Evolutionary conservation across 164 flowering plant species (phyloP).

Genomic region (Stephania japonica): DNA sequence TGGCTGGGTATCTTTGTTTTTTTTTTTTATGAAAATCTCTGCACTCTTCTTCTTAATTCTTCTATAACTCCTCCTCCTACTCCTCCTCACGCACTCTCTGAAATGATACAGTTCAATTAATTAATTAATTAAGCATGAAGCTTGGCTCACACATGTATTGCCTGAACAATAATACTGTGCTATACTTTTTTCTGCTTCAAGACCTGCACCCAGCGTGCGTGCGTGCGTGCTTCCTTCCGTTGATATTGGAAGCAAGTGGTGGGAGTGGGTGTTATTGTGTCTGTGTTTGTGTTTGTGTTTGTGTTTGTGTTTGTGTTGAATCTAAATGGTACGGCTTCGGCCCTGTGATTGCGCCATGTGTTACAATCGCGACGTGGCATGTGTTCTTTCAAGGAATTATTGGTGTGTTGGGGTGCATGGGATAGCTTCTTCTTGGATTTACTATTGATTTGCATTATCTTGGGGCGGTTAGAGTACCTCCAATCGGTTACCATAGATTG

Average conservation of each 20-base stretch:
- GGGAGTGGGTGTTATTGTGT: too few relatives aligned
- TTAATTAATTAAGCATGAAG: too few relatives aligned
- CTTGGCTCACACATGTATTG: slow-evolving; percentile 60
- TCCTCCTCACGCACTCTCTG: not conserved
- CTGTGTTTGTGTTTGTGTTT: not conserved
- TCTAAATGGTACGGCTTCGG: not conserved
- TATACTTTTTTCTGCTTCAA: not conserved
- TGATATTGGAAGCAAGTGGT: slow-evolving; percentile 4
- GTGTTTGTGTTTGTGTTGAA: not conserved
- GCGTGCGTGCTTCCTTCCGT: slow-evolving; percentile 1
- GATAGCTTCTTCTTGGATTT: too few relatives aligned
- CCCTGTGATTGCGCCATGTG: not conserved
- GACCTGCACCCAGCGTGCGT: too few relatives aligned
- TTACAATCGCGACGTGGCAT: not conserved
- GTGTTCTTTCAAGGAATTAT: too few relatives aligned
- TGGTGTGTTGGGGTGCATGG: too few relatives aligned
- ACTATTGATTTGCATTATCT: too few relatives aligned
- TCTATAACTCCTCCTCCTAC: not conserved
- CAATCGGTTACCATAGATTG: too few relatives aligned
- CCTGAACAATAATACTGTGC: slow-evolving; percentile 32
- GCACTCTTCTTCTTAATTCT: not conserved
- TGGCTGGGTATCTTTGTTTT: too few relatives aligned
- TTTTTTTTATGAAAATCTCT: not conserved
- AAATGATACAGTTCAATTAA: slow-evolving; percentile 36
- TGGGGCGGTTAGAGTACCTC: too few relatives aligned